Evolutionary conservation across 1,139 yeast species (phyloP).

Genomic region (Cylindricascospora bacillispora): DNA sequence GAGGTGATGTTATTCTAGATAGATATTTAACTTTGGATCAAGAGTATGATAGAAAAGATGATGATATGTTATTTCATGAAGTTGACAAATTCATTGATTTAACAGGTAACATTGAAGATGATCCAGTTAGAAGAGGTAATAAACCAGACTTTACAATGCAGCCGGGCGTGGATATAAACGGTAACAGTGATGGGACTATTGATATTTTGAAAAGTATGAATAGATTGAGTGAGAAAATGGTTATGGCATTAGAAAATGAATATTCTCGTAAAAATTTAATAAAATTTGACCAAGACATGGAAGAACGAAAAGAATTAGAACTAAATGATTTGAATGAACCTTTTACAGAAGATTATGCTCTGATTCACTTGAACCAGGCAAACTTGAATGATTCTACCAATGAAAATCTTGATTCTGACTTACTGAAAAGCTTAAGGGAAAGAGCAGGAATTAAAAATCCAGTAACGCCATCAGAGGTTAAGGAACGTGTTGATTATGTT

Average conservation of each 20-base stretch:
- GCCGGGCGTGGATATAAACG: constrained; percentile 40
- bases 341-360: constrained; percentile 38
- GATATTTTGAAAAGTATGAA: constrained; percentile 82
- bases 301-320: constrained; percentile 37
- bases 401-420: constrained; percentile 6
- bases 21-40: constrained; percentile 60
- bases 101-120: constrained; percentile 70
- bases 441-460: constrained; percentile 9
- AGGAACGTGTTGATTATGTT: constrained; percentile 38
- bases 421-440: constrained; percentile 3
- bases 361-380: constrained; percentile 34
- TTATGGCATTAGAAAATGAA: constrained; percentile 38
- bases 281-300: constrained; percentile 24
- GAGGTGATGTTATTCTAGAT: constrained; percentile 79
- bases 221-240: constrained; percentile 71
- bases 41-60: constrained; percentile 31
- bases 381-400: constrained; percentile 18
- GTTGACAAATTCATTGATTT: constrained; percentile 59
- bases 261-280: constrained; percentile 27
- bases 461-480: constrained; percentile 21
- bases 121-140: constrained; percentile 65
- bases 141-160: constrained; percentile 86
- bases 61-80: constrained; percentile 27
- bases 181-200: constrained; percentile 32
- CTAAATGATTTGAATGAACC: constrained; percentile 36